A percentile compares a stretch with the other conserved stretches of the same genome.
These are phyloP conservation scores for Ceratocystis colombiana DNA, from an alignment of 2,329 filamentous ascomycete genomes.

Conservation along the genomic window DNA sequence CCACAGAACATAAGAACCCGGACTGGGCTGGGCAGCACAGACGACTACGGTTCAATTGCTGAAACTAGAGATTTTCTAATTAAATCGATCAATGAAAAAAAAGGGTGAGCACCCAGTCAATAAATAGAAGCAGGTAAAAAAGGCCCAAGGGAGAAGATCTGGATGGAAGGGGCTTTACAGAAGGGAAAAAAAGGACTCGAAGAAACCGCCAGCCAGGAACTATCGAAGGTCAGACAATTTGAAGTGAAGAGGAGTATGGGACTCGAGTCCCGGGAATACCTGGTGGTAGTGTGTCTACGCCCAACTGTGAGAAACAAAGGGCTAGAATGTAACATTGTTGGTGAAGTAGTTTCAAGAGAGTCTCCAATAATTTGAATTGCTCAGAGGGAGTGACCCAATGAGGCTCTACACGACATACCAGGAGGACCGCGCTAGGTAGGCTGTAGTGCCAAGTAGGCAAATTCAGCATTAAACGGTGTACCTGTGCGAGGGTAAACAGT, in stretches of 20 bases:
- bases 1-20: constrained; percentile 1
- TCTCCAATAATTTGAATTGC: background rate
- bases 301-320: background rate
- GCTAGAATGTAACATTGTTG: background rate
- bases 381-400: background rate
- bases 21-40: constrained; percentile 5
- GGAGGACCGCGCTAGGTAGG: background rate
- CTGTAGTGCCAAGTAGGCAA: too few relatives aligned
- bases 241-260: background rate
- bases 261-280: background rate
- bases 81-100: constrained; percentile 11
- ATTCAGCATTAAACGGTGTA: too few relatives aligned
- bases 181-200: background rate
- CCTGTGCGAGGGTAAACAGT: too few relatives aligned
- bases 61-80: constrained; percentile 6
- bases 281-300: background rate
- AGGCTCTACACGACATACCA: background rate
- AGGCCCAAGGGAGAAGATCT: background rate
- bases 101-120: background rate
- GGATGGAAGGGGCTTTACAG: background rate
- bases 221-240: too few relatives aligned
- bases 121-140: background rate
- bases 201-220: background rate
- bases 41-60: constrained; percentile 3
- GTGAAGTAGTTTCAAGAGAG: background rate